Conservation (phyloP, 345 rosid genomes). For the Aethionema arabicum region DNA sequence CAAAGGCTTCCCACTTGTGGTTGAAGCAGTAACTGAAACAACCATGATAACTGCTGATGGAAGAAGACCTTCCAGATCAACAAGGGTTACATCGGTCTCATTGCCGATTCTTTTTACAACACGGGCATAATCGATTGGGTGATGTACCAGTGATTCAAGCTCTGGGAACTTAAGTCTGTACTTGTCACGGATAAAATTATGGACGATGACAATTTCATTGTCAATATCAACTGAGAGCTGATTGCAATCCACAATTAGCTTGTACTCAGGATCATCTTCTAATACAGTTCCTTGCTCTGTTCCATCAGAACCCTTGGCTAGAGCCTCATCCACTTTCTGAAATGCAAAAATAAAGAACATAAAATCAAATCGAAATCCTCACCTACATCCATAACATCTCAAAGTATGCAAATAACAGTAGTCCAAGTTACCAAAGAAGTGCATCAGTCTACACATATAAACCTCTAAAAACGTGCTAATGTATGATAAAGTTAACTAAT, state of each 20-base stretch:
- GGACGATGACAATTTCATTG: conserved; percentile 85
- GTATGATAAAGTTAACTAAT: too few relatives aligned
- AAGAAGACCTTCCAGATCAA: conserved; percentile 80
- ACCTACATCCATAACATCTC: not conserved
- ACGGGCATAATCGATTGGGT: conserved; percentile 91
- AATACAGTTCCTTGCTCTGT: conserved; percentile 60
- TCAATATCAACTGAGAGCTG: conserved; percentile 83
- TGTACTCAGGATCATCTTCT: conserved; percentile 95
- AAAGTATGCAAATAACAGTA: not conserved
- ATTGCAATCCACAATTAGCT: conserved; percentile 89
- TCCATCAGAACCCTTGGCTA: conserved; percentile 62
- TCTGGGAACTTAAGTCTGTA: conserved; percentile 84
- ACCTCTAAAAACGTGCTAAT: too few relatives aligned
- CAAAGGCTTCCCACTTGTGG: conserved; percentile 89
- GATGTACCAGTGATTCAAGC: conserved; percentile 88
- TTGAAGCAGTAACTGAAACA: conserved; percentile 86
- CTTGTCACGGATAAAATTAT: conserved; percentile 87
- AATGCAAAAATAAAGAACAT: conserved; percentile 18
- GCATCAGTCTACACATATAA: too few relatives aligned
- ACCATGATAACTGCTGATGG: conserved; percentile 94
- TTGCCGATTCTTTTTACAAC: conserved; percentile 89
- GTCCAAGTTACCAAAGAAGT: too few relatives aligned
- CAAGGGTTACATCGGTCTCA: conserved; percentile 84
- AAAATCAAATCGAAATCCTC: conserved; percentile 1
- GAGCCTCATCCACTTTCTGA: conserved; percentile 82